These are phyloP conservation scores for Platanthera guangdongensis DNA, from an alignment of 106 monocot species.

Conservation along the genomic window DNA sequence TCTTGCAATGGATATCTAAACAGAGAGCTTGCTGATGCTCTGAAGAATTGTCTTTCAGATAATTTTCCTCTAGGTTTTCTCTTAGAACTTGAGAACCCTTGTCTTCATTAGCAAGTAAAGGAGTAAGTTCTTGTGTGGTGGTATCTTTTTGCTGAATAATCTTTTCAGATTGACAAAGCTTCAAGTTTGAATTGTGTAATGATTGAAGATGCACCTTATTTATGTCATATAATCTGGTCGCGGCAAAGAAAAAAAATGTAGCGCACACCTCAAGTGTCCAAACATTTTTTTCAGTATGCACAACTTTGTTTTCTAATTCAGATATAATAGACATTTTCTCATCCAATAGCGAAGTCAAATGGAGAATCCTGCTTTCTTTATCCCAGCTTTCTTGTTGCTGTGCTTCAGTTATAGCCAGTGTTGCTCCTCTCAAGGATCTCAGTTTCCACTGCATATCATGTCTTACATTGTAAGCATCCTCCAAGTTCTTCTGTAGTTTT, in stretches of 20 bases:
- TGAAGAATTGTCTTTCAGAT: constrained; percentile 11
- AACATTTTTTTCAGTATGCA: constrained; percentile 20
- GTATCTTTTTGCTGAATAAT: constrained; percentile 33
- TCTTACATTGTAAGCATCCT: constrained; percentile 58
- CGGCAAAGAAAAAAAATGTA: constrained; percentile 34
- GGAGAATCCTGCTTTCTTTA: constrained; percentile 56
- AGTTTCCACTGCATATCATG: constrained; percentile 76
- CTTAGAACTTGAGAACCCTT: constrained; percentile 24
- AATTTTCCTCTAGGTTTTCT: constrained; percentile 26
- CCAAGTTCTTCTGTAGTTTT: constrained; percentile 65
- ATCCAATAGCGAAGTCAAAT: constrained; percentile 36
- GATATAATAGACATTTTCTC: constrained; percentile 29
- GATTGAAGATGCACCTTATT: constrained; percentile 23
- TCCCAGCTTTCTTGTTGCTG: constrained; percentile 63
- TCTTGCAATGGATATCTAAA: constrained; percentile 22
- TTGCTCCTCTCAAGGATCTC: constrained; percentile 80
- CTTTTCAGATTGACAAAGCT: constrained; percentile 25
- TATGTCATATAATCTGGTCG: constrained; percentile 32
- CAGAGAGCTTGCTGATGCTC: constrained; percentile 15
- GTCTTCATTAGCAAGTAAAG: constrained; percentile 15
- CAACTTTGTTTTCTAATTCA: constrained; percentile 34
- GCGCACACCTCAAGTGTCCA: constrained; percentile 31
- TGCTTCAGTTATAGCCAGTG: constrained; percentile 71
- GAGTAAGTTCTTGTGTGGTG: constrained; percentile 22
- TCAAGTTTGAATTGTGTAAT: constrained; percentile 21